Base-by-base conservation (phyloP, 2,329 filamentous ascomycete species). In the Rhynchosporium graminicola region DNA sequence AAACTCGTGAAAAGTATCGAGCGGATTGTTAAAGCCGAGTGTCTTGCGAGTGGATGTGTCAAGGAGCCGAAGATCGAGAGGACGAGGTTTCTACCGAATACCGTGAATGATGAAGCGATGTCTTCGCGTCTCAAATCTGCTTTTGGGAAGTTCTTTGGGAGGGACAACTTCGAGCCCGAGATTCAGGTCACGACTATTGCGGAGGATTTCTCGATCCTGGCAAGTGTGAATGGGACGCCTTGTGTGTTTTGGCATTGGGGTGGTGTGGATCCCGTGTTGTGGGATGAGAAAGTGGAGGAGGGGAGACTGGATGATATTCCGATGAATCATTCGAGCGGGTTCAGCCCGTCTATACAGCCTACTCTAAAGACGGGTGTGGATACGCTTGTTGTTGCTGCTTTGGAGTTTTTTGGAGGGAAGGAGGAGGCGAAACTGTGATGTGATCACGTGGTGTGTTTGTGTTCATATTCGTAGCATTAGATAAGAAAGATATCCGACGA, bases 241-340 rank as follows among this genome's bases (percentile, higher is more conserved):
- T 79, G 77, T 64, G 79, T 76, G 52, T 87, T 86, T 68, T 87
- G 83, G 76, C 75, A 82, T 68, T 79, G 84, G 65, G 85, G 85
- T 0, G 82, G 83, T 0, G 78, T 79, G 33, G 80, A 83, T 62
- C 72, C 74, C 0, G 77, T 77, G 57, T 56, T 78, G 4, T 87
- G 80, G 78, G 82, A 86, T 71, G 72, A 77, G 64, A 76, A 75
- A 13, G 75, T 79, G 70, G 74, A 71, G 59, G 78, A 80, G 48
- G 80, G 80, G 0, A 76, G 68, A 45, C 71, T 79, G 57, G 79
- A 82, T 48, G 63, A 67, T 42, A 77, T 87, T 6, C 80, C 85
- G 0, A 79, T 79, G 0, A 87, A 87, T 66, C 85, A 88, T 69
- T 82, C 79, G 60, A 78, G 82, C 0, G 75, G 78, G 50, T 87